Evolutionary conservation across 441 rosid species (phyloP).

Genomic region (Corymbia citriodora): DNA sequence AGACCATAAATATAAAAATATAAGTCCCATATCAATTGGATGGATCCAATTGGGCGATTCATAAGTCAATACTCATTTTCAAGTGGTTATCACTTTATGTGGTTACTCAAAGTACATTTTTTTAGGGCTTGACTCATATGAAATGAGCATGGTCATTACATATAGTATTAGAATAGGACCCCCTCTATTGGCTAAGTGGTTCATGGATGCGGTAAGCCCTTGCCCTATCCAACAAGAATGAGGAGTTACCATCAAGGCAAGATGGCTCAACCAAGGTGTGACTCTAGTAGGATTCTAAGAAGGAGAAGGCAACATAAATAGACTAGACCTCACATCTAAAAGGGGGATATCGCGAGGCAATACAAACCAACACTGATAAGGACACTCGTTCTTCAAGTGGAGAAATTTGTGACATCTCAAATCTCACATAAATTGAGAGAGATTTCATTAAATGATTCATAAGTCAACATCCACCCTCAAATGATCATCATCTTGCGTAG

Average conservation of each 20-base stretch:
- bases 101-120: too few species aligned
- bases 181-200: not conserved
- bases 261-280: not conserved
- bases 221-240: accelerated
- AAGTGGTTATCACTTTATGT: too few species aligned
- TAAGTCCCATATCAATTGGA: not conserved
- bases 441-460: not conserved
- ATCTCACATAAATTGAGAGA: not conserved
- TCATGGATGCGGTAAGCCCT: accelerated
- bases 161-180: not conserved
- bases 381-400: not conserved
- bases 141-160: not conserved
- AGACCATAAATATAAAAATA: too few species aligned
- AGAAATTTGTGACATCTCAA: not conserved
- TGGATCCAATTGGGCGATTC: not conserved
- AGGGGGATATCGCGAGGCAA: accelerated
- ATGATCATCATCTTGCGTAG: not conserved
- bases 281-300: not conserved
- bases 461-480: not conserved
- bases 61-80: not conserved
- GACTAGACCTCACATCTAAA: not conserved
- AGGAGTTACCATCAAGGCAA: not conserved
- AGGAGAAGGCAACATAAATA: not conserved
- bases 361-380: not conserved
- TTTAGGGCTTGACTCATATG: not conserved